Conservation (phyloP, 129 eudicot genomes). For the Helianthus tuberosus region DNA sequence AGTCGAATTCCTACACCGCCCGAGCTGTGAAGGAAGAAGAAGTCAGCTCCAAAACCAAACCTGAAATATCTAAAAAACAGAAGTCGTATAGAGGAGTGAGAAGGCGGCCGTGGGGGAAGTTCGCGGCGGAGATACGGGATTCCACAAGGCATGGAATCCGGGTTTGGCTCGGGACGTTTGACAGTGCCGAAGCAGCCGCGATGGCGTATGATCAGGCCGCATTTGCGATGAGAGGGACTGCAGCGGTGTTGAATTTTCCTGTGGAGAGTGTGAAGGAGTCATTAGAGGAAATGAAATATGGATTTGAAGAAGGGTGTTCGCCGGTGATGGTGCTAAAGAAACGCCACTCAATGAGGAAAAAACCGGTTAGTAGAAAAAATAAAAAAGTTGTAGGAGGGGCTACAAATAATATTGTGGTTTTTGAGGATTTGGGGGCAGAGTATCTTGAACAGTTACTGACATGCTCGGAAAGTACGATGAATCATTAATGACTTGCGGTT, state of each 20-base stretch:
- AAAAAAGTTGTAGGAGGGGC: conserved; percentile 16
- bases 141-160: conserved; percentile 69
- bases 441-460: conserved; percentile 63
- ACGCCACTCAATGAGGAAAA: conserved; percentile 60
- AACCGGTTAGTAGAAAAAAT: conserved; percentile 35
- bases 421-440: conserved; percentile 88
- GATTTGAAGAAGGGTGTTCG: conserved; percentile 64
- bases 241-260: conserved; percentile 78
- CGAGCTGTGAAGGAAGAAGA: conserved; percentile 34
- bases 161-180: conserved; percentile 92
- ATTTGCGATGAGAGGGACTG: conserved; percentile 63
- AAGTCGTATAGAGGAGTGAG: conserved; percentile 76
- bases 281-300: conserved; percentile 53
- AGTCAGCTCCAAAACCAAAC: conserved; percentile 27
- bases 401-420: conserved; percentile 50
- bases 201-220: conserved; percentile 92
- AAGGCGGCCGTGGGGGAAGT: conserved; percentile 94
- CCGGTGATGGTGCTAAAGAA: conserved; percentile 82
- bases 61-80: conserved; percentile 10
- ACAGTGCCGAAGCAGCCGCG: conserved; percentile 76
- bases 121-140: conserved; percentile 86
- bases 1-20: conserved; percentile 28
- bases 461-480: conserved; percentile 40
- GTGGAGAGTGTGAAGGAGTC: conserved; percentile 72
- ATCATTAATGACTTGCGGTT: not conserved